Conservation (phyloP, 2,329 filamentous ascomycete species). For the Trichoderma polysporum region DNA sequence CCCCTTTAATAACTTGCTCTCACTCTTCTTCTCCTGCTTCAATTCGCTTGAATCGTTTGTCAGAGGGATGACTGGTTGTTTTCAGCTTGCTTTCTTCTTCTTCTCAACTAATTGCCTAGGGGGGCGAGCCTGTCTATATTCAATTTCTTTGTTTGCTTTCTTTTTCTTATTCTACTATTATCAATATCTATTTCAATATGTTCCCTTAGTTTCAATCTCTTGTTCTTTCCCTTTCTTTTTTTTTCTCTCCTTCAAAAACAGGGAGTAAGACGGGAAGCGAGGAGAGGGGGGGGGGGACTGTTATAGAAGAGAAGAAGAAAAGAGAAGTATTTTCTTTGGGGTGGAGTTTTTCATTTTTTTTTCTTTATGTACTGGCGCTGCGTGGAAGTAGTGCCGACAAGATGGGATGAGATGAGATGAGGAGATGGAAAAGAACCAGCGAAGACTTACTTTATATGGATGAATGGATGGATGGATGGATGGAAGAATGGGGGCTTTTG, state of each 20-base stretch:
- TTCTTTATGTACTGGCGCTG: not conserved
- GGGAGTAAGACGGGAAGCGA: not conserved
- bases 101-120: not conserved
- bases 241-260: not conserved
- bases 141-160: not conserved
- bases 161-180: not conserved
- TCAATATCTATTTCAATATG: not conserved
- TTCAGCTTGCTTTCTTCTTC: not conserved
- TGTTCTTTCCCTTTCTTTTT: not conserved
- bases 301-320: not conserved
- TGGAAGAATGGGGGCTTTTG: not conserved
- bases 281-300: too few species aligned
- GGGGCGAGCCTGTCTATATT: not conserved
- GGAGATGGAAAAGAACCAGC: not conserved
- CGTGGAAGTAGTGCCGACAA: not conserved
- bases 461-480: not conserved
- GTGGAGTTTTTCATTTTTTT: not conserved
- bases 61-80: not conserved
- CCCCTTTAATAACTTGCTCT: not conserved
- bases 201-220: not conserved
- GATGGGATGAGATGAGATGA: not conserved
- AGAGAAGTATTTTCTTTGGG: not conserved
- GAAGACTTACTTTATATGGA: not conserved
- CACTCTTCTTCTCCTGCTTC: not conserved
- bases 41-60: not conserved